A percentile compares a stretch with the other conserved stretches of the same genome.
Conservation (phyloP, 2,329 filamentous ascomycete species). For the Beauveria medogensis region DNA sequence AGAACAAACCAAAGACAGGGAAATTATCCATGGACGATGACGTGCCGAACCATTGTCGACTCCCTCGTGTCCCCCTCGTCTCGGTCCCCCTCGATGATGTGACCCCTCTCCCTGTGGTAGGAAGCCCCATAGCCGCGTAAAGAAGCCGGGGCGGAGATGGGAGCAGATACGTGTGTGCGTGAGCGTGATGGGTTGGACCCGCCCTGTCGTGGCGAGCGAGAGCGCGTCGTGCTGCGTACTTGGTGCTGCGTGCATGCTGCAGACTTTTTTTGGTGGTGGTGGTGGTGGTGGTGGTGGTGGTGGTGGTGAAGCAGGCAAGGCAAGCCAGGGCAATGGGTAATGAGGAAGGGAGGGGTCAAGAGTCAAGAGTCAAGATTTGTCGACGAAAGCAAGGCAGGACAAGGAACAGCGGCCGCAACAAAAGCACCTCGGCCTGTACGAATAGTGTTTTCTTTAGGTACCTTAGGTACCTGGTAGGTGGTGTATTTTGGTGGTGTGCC, state of each 20-base stretch:
- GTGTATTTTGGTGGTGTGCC: not conserved
- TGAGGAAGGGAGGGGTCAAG: not conserved
- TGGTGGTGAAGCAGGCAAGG: not conserved
- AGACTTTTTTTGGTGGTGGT: not conserved
- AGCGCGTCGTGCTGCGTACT: not conserved
- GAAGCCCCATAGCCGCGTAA: not conserved
- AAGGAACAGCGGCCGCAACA: not conserved
- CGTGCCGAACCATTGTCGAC: constrained; percentile 2
- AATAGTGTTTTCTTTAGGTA: no score
- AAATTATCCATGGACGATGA: not conserved
- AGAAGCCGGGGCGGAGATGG: constrained; percentile 3
- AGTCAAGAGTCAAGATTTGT: no score
- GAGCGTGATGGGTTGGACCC: not conserved
- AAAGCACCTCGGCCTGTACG: no score
- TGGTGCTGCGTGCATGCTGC: not conserved
- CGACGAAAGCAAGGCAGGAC: not conserved
- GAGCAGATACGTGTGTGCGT: not conserved
- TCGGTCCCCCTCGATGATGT: not conserved
- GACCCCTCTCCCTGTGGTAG: not conserved
- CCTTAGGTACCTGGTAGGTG: no score
- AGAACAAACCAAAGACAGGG: no score
- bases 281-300: not conserved
- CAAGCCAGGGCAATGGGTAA: not conserved
- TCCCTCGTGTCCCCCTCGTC: not conserved
- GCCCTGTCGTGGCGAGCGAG: not conserved